phyloP scores from a whole-genome alignment of 163 green algal genomes.

The Chlamydomonas reinhardtii region DNA sequence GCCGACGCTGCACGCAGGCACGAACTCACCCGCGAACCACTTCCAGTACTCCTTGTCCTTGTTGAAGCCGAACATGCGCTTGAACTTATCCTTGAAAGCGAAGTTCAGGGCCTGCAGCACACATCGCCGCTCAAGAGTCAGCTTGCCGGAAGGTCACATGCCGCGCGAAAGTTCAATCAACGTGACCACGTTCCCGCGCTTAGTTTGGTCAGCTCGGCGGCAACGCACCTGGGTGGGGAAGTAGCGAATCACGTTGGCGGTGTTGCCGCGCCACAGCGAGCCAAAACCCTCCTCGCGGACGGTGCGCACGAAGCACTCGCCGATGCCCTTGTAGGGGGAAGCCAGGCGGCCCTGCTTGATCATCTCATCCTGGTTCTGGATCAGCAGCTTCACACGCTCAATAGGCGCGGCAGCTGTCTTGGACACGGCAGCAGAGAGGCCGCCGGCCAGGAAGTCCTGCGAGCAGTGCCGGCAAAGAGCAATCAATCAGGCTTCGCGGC shows the following conservation, averaged over 20 bases:
- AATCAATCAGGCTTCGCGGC: background rate
- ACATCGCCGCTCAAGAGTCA: too few relatives aligned
- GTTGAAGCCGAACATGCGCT: constrained; percentile 96
- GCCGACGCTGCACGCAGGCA: too few relatives aligned
- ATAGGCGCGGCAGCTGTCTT: constrained; percentile 98
- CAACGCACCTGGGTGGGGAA: constrained; percentile 74
- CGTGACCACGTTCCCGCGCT: constrained; percentile 70
- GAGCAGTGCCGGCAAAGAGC: background rate
- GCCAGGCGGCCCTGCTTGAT: constrained; percentile 76
- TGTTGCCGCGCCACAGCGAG: constrained; percentile 98
- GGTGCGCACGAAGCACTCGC: constrained; percentile 97
- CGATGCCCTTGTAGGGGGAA: constrained; percentile 91
- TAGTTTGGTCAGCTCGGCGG: background rate
- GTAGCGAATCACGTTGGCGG: constrained; percentile 97
- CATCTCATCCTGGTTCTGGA: constrained; percentile 90
- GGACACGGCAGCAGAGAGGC: constrained; percentile 90
- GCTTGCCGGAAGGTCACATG: too few relatives aligned
- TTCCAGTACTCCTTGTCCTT: constrained; percentile 96
- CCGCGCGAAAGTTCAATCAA: constrained; percentile 47
- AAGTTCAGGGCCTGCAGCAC: constrained; percentile 97
- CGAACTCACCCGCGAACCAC: constrained; percentile 83
- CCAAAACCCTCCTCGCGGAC: constrained; percentile 91
- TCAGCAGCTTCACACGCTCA: constrained; percentile 98
- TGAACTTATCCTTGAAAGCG: constrained; percentile 99
- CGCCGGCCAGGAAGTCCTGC: constrained; percentile 74